Evolutionary conservation across 495 filamentous ascomycete genomes (phyloP).

Genomic region (Aspergillus leporis): DNA sequence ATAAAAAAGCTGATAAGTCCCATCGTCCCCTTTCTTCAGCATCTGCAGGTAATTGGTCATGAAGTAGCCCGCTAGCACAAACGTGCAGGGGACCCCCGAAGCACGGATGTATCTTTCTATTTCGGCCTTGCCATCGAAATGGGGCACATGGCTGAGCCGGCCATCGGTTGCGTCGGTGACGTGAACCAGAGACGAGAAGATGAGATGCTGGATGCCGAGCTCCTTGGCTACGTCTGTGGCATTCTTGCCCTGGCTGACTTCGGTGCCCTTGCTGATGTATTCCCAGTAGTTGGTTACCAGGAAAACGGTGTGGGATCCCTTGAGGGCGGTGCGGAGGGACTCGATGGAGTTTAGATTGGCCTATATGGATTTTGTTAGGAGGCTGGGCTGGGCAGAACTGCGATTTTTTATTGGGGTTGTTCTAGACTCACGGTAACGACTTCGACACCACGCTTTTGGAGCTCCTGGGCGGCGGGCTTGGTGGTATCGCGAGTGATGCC

Average conservation of each 20-base stretch:
- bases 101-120: constrained; percentile 43
- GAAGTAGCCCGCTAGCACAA: constrained; percentile 59
- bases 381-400: not conserved
- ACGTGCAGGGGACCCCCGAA: constrained; percentile 50
- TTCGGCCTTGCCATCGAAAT: constrained; percentile 41
- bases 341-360: constrained; percentile 54
- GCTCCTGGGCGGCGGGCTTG: constrained; percentile 25
- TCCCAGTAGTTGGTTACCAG: constrained; percentile 28
- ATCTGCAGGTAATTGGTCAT: constrained; percentile 49
- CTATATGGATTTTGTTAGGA: constrained; percentile 12
- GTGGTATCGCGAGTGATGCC: constrained; percentile 32
- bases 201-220: constrained; percentile 24
- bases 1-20: constrained; percentile 16
- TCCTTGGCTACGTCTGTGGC: constrained; percentile 50
- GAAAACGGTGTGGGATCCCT: constrained; percentile 37
- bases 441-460: constrained; percentile 20
- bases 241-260: constrained; percentile 55
- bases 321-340: constrained; percentile 35
- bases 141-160: constrained; percentile 20
- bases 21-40: constrained; percentile 23
- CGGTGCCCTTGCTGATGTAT: constrained; percentile 21
- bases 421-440: constrained; percentile 20
- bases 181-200: constrained; percentile 28
- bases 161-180: constrained; percentile 20
- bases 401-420: not conserved